A percentile compares a stretch with the other conserved stretches of the same genome.
These are phyloP conservation scores for Xylariaceae sp. DNA, from an alignment of 2,329 filamentous ascomycete species.

Conservation along the genomic window DNA sequence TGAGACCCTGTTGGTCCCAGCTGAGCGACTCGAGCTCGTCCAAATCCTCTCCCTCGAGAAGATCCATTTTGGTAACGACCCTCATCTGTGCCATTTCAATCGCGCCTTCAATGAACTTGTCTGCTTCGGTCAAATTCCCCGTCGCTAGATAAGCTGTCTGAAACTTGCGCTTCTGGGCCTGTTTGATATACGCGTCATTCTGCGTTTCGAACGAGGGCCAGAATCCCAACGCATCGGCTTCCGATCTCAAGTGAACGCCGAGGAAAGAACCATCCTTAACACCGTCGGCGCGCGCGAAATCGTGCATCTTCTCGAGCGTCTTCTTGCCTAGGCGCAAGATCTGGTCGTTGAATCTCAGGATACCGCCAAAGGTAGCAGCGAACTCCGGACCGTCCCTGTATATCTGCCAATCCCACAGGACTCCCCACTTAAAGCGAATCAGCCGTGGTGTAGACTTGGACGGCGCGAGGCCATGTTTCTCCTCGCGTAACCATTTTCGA, in stretches of 20 bases:
- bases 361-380: conserved; percentile 39
- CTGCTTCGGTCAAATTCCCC: conserved; percentile 40
- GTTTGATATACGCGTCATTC: conserved; percentile 36
- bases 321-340: conserved; percentile 38
- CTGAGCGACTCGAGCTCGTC: conserved; percentile 34
- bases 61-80: conserved; percentile 37
- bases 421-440: conserved; percentile 41
- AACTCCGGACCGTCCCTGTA: conserved; percentile 46
- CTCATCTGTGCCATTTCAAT: conserved; percentile 29
- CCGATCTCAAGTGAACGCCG: conserved; percentile 46
- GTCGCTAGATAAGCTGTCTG: conserved; percentile 43
- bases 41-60: conserved; percentile 31
- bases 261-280: conserved; percentile 28
- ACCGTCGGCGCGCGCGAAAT: conserved; percentile 24
- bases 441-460: conserved; percentile 32
- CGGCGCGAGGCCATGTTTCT: conserved; percentile 24
- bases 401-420: conserved; percentile 44
- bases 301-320: conserved; percentile 34
- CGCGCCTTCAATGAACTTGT: conserved; percentile 35
- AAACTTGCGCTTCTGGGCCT: conserved; percentile 30
- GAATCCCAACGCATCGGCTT: conserved; percentile 41
- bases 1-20: conserved; percentile 43
- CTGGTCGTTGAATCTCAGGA: conserved; percentile 40
- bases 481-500: conserved; percentile 30
- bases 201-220: conserved; percentile 44